Evolutionary conservation across 495 filamentous ascomycete genomes (phyloP).

Genomic region (Staphylotrichum tortipilum): DNA sequence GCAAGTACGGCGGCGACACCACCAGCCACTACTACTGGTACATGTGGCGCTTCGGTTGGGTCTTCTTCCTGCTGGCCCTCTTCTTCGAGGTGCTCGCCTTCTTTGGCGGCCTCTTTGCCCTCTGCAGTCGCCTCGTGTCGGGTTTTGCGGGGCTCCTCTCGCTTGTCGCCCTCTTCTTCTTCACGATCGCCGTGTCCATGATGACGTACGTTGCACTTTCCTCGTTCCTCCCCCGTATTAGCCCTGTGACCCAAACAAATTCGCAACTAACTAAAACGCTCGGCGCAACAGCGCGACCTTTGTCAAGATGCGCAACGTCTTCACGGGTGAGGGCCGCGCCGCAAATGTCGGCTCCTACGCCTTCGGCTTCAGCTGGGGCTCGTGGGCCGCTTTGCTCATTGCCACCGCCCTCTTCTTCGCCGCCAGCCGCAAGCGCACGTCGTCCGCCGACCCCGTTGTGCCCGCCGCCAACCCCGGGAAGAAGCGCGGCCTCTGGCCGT

Average conservation of each 20-base stretch:
- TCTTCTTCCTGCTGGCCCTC: conserved; percentile 64
- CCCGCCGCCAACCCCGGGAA: not conserved
- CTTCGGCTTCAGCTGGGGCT: conserved; percentile 82
- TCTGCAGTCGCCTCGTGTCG: conserved; percentile 40
- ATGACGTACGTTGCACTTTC: conserved; percentile 41
- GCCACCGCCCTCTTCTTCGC: conserved; percentile 64
- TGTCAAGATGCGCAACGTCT: conserved; percentile 66
- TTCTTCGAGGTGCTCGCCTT: conserved; percentile 51
- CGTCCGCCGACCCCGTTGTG: not conserved
- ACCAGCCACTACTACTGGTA: conserved; percentile 44
- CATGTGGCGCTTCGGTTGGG: conserved; percentile 58
- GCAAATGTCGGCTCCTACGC: conserved; percentile 62
- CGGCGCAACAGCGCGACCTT: conserved; percentile 52
- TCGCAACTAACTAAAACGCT: not conserved
- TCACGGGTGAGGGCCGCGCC: conserved; percentile 46
- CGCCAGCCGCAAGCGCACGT: conserved; percentile 24
- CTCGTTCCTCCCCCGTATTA: conserved; percentile 1
- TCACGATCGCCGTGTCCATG: conserved; percentile 38
- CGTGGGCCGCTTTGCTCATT: conserved; percentile 59
- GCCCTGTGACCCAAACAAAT: not conserved
- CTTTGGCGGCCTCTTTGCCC: conserved; percentile 44
- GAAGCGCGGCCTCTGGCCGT: too few species aligned
- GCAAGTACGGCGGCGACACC: conserved; percentile 36
- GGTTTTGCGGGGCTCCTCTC: conserved; percentile 33
- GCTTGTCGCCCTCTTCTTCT: conserved; percentile 35